Conservation (phyloP, 2,329 filamentous ascomycete species). For the Colletotrichum cereale region DNA sequence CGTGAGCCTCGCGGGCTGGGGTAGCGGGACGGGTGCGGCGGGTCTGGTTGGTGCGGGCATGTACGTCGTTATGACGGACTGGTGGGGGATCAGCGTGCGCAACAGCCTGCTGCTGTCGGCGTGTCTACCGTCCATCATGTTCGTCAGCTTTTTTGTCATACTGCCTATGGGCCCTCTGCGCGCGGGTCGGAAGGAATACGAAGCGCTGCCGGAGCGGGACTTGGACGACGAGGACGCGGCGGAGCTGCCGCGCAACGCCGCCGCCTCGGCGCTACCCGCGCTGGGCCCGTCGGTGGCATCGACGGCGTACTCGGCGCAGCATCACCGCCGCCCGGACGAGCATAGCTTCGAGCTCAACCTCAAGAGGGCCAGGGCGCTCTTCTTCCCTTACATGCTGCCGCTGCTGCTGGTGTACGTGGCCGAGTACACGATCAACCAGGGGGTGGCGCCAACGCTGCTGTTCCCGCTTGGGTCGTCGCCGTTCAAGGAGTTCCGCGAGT, state of each 20-base stretch:
- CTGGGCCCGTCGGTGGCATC: conserved; percentile 57
- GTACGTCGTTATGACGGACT: conserved; percentile 88
- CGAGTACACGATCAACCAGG: conserved; percentile 98
- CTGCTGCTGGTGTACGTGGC: conserved; percentile 93
- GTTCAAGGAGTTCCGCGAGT: conserved; percentile 84
- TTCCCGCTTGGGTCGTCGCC: conserved; percentile 84
- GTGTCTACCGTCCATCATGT: conserved; percentile 84
- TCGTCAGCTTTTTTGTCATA: conserved; percentile 86
- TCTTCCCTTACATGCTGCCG: conserved; percentile 89
- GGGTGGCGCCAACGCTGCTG: conserved; percentile 88
- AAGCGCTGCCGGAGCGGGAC: conserved; percentile 61
- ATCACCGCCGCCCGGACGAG: conserved; percentile 44
- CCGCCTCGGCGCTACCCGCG: conserved; percentile 63
- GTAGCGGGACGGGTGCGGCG: conserved; percentile 90
- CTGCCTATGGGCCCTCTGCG: conserved; percentile 77
- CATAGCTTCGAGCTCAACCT: conserved; percentile 64
- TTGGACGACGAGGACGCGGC: conserved; percentile 52
- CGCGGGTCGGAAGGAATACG: conserved; percentile 66
- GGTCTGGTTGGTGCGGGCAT: conserved; percentile 88
- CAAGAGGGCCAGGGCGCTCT: conserved; percentile 74
- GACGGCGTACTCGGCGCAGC: conserved; percentile 54
- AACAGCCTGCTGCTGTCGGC: conserved; percentile 83
- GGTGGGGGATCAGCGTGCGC: conserved; percentile 79
- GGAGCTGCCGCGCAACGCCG: conserved; percentile 53
- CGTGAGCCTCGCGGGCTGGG: conserved; percentile 90